Percentiles rank a stretch among this genome's conserved stretches.
Evolutionary conservation across 495 filamentous ascomycete species (phyloP).

Genomic region (Aspergillus ellipticus): DNA sequence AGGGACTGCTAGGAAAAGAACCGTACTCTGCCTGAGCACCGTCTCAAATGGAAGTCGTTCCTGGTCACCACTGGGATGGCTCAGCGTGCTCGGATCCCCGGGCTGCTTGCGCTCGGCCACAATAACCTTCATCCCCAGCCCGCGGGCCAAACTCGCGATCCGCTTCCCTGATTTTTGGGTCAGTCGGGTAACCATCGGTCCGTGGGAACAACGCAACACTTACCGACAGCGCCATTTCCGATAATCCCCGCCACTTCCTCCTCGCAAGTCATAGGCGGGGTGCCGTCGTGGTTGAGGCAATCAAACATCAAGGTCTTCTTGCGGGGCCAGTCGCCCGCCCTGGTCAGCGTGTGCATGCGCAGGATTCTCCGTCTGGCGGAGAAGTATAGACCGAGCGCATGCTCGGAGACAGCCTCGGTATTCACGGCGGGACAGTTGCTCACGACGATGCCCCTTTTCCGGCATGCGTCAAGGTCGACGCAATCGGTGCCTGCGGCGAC

Average conservation of each 20-base stretch:
- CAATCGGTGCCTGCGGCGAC: conserved; percentile 53
- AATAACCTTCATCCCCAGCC: conserved; percentile 31
- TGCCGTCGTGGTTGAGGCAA: conserved; percentile 18
- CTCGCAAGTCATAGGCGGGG: conserved; percentile 24
- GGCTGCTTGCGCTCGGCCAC: conserved; percentile 40
- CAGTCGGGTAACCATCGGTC: background rate
- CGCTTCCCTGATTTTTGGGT: conserved; percentile 20
- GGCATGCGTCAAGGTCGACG: conserved; percentile 50
- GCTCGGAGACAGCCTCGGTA: conserved; percentile 50
- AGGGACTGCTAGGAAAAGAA: conserved; percentile 48
- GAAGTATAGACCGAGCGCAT: conserved; percentile 53
- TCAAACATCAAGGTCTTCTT: conserved; percentile 18
- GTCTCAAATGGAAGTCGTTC: conserved; percentile 45
- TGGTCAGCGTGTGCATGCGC: conserved; percentile 33
- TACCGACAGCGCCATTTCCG: conserved; percentile 31
- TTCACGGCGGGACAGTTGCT: conserved; percentile 49
- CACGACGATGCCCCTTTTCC: conserved; percentile 43
- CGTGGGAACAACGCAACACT: conserved; percentile 1
- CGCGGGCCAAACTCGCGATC: conserved; percentile 25
- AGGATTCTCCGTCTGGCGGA: conserved; percentile 46
- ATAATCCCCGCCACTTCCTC: conserved; percentile 32
- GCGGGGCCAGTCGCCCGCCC: conserved; percentile 26
- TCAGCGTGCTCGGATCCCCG: background rate
- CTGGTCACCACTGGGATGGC: background rate
- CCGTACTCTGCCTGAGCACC: conserved; percentile 41